Evolutionary conservation across 441 rosid species (phyloP).

Genomic region (Codiaeum variegatum): DNA sequence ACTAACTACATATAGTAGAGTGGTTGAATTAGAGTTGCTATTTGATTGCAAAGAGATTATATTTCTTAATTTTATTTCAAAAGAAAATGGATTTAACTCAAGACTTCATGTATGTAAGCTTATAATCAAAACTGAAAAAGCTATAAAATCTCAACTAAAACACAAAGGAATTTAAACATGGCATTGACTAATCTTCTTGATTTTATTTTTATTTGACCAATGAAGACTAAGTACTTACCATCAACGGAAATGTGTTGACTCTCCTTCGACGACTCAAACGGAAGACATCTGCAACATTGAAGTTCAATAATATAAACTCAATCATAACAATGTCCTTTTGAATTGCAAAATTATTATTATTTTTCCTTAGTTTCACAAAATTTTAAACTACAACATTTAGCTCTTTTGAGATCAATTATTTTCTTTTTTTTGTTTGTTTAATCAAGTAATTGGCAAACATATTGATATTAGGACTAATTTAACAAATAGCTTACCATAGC

Average conservation of each 20-base stretch:
- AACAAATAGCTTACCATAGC: neutral
- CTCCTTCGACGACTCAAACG: conserved; percentile 12
- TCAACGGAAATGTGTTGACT: conserved; percentile 3
- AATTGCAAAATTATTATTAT: conserved; percentile 7
- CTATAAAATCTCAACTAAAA: too few species aligned
- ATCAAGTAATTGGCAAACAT: neutral
- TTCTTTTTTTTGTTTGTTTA: too few species aligned
- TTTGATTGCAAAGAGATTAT: too few species aligned
- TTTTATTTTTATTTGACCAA: too few species aligned
- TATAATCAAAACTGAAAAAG: too few species aligned
- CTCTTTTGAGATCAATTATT: neutral
- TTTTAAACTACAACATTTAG: neutral
- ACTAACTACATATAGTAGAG: too few species aligned
- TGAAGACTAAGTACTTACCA: neutral
- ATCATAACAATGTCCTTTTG: neutral
- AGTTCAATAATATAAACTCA: neutral
- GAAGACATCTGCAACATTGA: conserved; percentile 16
- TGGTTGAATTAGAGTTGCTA: too few species aligned
- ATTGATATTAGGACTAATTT: neutral
- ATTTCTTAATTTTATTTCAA: too few species aligned
- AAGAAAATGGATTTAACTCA: too few species aligned
- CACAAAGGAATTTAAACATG: too few species aligned
- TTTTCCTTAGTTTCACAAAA: neutral
- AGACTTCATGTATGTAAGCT: too few species aligned
- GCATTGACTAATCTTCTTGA: too few species aligned